Conservation (phyloP, 345 rosid genomes). For the Lagerstroemia speciosa region DNA sequence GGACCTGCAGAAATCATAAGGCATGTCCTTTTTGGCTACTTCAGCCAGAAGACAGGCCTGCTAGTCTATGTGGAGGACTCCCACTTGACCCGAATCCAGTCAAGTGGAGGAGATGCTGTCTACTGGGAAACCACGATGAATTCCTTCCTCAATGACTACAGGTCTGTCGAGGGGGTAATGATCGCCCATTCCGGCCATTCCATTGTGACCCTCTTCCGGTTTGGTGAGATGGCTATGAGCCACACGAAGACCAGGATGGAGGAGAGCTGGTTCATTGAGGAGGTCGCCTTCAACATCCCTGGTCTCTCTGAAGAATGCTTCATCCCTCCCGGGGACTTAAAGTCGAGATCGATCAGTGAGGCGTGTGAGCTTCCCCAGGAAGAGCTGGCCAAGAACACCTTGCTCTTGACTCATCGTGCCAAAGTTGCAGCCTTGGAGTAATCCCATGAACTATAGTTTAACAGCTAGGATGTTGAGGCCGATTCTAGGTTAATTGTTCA, state of each 20-base stretch:
- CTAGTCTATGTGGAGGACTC: slow-evolving; percentile 41
- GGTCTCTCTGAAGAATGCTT: slow-evolving; percentile 83
- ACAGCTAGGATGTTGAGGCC: slow-evolving; percentile 32
- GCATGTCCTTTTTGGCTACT: slow-evolving; percentile 42
- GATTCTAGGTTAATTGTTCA: slow-evolving; percentile 39
- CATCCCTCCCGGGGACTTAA: slow-evolving; percentile 83
- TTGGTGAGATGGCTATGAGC: slow-evolving; percentile 42
- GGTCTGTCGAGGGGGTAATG: slow-evolving; percentile 35
- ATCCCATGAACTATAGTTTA: slow-evolving; percentile 21
- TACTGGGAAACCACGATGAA: slow-evolving; percentile 43
- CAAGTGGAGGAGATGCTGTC: slow-evolving; percentile 39
- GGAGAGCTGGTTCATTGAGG: slow-evolving; percentile 90
- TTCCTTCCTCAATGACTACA: slow-evolving; percentile 31
- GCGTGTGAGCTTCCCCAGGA: slow-evolving; percentile 58
- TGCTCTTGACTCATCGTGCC: slow-evolving; percentile 44
- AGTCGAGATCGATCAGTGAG: slow-evolving; percentile 46
- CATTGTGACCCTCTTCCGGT: slow-evolving; percentile 35
- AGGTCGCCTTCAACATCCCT: slow-evolving; percentile 87
- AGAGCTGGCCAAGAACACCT: slow-evolving; percentile 46
- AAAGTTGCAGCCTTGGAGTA: slow-evolving; percentile 74
- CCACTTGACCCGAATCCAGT: slow-evolving; percentile 42
- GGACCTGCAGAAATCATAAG: slow-evolving; percentile 44
- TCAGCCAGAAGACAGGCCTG: slow-evolving; percentile 46
- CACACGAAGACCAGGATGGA: slow-evolving; percentile 84
- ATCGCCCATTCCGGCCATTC: slow-evolving; percentile 39